These are phyloP conservation scores for Amyloporia xantha DNA, from an alignment of 768 basidiomycete species.

Conservation along the genomic window DNA sequence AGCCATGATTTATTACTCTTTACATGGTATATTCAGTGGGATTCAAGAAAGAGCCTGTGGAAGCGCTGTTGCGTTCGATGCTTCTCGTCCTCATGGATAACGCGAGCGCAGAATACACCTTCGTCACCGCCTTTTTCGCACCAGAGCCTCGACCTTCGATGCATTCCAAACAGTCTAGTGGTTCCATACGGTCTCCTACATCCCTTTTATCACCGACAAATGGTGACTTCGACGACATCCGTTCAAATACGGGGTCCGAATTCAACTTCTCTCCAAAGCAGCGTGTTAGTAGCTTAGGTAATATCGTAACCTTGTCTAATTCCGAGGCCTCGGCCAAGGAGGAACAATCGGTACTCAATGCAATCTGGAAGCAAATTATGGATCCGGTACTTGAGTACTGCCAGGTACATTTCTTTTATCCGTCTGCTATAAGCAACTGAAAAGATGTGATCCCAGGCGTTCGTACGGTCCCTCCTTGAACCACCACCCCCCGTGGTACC, in stretches of 20 bases:
- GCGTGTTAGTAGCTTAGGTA: conserved; percentile 18
- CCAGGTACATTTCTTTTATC: no score
- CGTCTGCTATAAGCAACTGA: no score
- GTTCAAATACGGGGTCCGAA: conserved; percentile 40
- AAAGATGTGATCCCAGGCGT: conserved; percentile 39
- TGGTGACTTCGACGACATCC: conserved; percentile 21
- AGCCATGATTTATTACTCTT: conserved; percentile 28
- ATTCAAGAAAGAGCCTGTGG: conserved; percentile 81
- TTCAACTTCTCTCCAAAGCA: conserved; percentile 24
- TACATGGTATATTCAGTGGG: no score
- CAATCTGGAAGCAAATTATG: conserved; percentile 87
- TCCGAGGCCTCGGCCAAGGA: conserved; percentile 30
- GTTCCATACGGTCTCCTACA: conserved; percentile 33
- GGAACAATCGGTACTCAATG: conserved; percentile 51
- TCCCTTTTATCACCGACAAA: conserved; percentile 17
- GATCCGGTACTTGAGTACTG: conserved; percentile 87
- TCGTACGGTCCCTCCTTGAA: conserved; percentile 61
- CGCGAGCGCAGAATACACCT: conserved; percentile 85
- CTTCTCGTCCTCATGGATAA: conserved; percentile 93
- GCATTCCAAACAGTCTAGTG: conserved; percentile 13
- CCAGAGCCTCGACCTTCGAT: conserved; percentile 19
- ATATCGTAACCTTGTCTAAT: conserved; percentile 8
- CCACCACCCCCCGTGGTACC: conserved; percentile 69
- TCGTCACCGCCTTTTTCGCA: conserved; percentile 77
- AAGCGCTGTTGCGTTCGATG: conserved; percentile 80